Base-by-base conservation (phyloP, 192 early-diverging fungal species). In the Haplosporangium gracile region DNA sequence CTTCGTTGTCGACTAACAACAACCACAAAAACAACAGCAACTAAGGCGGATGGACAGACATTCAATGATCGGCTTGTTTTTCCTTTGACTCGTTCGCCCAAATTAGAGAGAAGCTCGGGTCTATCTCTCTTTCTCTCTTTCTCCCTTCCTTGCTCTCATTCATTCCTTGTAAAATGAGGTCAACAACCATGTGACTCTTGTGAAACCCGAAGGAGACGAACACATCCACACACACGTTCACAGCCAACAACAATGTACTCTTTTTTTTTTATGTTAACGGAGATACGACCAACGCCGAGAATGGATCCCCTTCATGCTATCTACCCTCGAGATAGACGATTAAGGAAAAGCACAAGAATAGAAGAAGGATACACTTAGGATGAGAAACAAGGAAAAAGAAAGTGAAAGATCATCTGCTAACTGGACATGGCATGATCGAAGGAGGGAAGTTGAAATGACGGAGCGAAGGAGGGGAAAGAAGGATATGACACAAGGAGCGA, bases 131-230 rank as follows among this genome's bases (percentile, higher is more conserved):
- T 57, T 8, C 60, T 63, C 10, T 32, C 60, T 65, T 26, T 11
- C n/a, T n/a, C n/a, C 60, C 60, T 15, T 11, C 1, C 20, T 2
- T 65, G 60, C 60, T 65, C 60, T 65, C 29, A 11, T 63, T 63
- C 8, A 8, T 8, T 63, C 29, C 29, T 34, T 47, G 20, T n/a
- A 40, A 76, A 82, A 82, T 11, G n/a, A 78, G 18, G 40, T 6
- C 53, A n/a, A 72, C 38, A 79, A 38, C 83, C 55, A 74, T 36
- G 68, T 74, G 57, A 81, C 78, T 68, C n/a, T 43, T 55, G 49
- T 65, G 29, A 55, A 47, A 70, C n/a, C 13, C 40, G 9, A 45
- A 72, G 43, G n/a, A 18, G 70, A 29, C 70, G 16, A 43, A 45
- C 39, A 10, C 20, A 72, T 40, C 70, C 16, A 36, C 40, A 43